phyloP scores from a whole-genome alignment of 2,329 filamentous ascomycete genomes.

The Cladosporium sp. region DNA sequence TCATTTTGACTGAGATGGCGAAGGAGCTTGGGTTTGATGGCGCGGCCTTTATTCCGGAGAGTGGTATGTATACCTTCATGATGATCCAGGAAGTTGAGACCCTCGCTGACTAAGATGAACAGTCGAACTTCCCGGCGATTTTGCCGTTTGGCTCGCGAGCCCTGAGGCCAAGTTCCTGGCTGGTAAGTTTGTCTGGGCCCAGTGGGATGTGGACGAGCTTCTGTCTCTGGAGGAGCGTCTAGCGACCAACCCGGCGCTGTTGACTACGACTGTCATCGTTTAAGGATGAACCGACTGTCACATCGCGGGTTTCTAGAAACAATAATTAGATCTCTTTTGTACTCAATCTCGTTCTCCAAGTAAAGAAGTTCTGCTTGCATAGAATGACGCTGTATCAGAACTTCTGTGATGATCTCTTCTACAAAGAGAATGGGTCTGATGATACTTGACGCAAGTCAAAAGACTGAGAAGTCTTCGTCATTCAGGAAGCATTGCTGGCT shows the following conservation, averaged over 20 bases:
- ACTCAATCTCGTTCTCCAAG: no score
- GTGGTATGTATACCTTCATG: no score
- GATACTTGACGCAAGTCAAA: no score
- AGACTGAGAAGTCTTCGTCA: no score
- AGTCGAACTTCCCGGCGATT: constrained; percentile 22
- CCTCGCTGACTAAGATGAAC: not conserved
- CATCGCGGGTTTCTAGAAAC: no score
- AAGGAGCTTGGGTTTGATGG: not conserved
- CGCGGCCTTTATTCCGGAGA: no score
- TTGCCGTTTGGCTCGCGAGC: constrained; percentile 37
- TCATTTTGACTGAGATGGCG: not conserved
- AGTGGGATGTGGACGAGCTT: constrained; percentile 42
- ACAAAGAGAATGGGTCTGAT: no score
- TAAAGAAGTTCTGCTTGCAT: no score
- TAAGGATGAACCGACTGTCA: not conserved
- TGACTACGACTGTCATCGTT: constrained; percentile 19
- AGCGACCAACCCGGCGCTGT: constrained; percentile 16
- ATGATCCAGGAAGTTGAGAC: not conserved
- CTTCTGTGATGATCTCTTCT: no score
- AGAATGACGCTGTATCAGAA: no score
- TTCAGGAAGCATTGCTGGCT: no score
- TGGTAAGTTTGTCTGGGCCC: constrained; percentile 35
- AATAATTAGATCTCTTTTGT: no score
- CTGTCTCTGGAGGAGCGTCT: constrained; percentile 15
- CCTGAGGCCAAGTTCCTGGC: constrained; percentile 38